Evolutionary conservation across 139 green algal species (phyloP), one percentile per base, ranked within the genome.

Genomic region (Mychonastes homosphaera): DNA sequence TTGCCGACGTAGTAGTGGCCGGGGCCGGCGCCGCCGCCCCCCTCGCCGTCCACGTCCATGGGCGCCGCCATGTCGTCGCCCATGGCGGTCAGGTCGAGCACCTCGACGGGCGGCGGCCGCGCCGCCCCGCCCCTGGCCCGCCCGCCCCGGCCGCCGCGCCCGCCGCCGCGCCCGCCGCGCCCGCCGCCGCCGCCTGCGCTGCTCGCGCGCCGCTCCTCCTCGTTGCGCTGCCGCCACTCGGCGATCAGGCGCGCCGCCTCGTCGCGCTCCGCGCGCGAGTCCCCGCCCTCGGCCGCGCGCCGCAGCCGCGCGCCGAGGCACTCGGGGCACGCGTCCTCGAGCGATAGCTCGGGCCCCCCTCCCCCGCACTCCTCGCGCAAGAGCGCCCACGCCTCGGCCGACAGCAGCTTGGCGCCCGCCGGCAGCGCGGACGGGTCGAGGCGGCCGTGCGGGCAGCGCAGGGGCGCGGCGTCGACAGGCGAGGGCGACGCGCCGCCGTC

Each of bases 371-470:
- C 18, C 64, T 71, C 64, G 56, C 55, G 43, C 2, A 77, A 47
- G 18, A 28, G n/a, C 15, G 50, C n/a, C 70, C 64, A 78, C 4
- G 63, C 66, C 8, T 33, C 19, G 8, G 21, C 30, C 10, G 48
- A 67, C n/a, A 78, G 23, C 13, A 57, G 59, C 56, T 76, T 74
- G 26, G 55, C 26, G 2, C 33, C 46, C 1, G 24, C 44, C 16
- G 40, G 10, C 3, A 64, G 29, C 53, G 74, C 74, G 55, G 24
- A 19, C 0, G 79, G 79, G 61, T 79, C 68, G 18, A 87, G 71
- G 43, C 63, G 62, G 33, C 59, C 54, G 49, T 84, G 78, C 2
- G 12, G 27, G 60, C 83, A 90, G 38, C 78, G 49, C 52, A 89
- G 70, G 12, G 50, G 23, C 1, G 39, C 29, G 46, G 80, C 80